These are phyloP conservation scores for Marasmius tenuissimus DNA, from an alignment of 1,284 basidiomycete species.

Conservation along the genomic window DNA sequence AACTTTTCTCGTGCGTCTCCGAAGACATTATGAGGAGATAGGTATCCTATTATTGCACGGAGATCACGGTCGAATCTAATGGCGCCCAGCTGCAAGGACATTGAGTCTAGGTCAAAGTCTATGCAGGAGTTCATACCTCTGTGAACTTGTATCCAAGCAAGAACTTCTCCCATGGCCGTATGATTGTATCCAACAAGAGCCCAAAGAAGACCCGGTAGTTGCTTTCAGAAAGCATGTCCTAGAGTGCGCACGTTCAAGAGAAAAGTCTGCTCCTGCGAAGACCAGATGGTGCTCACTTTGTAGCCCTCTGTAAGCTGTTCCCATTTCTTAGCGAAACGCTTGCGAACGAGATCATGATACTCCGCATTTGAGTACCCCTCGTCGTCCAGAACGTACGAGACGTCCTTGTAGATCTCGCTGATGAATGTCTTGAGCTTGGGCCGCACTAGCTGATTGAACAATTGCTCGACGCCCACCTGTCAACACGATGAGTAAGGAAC, in stretches of 20 bases:
- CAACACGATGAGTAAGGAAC: slow-evolving; percentile 12
- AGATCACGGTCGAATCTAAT: slow-evolving; percentile 95
- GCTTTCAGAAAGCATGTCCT: slow-evolving; percentile 84
- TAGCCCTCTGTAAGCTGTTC: slow-evolving; percentile 83
- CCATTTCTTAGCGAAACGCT: slow-evolving; percentile 89
- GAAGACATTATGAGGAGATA: slow-evolving; percentile 84
- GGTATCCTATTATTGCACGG: slow-evolving; percentile 78
- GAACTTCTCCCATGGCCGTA: slow-evolving; percentile 93
- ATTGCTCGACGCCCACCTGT: slow-evolving; percentile 85
- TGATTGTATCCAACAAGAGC: slow-evolving; percentile 81
- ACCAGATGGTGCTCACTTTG: slow-evolving; percentile 50
- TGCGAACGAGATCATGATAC: slow-evolving; percentile 81
- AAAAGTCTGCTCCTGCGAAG: background rate
- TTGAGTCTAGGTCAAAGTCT: background rate
- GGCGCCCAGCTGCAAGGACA: slow-evolving; percentile 76
- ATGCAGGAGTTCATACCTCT: slow-evolving; percentile 55
- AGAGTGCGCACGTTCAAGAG: background rate
- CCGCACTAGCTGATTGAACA: slow-evolving; percentile 91
- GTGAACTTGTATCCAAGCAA: slow-evolving; percentile 82
- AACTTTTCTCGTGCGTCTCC: slow-evolving; percentile 93
- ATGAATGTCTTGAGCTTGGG: slow-evolving; percentile 84
- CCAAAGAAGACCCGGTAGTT: slow-evolving; percentile 89
- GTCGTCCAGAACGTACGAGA: slow-evolving; percentile 88
- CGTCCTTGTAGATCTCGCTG: slow-evolving; percentile 86
- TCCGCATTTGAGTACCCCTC: slow-evolving; percentile 83